Percentiles rank a stretch among this genome's conserved stretches.
phyloP scores from a whole-genome alignment of 139 green algal genomes.

The Trebouxia sp. region DNA sequence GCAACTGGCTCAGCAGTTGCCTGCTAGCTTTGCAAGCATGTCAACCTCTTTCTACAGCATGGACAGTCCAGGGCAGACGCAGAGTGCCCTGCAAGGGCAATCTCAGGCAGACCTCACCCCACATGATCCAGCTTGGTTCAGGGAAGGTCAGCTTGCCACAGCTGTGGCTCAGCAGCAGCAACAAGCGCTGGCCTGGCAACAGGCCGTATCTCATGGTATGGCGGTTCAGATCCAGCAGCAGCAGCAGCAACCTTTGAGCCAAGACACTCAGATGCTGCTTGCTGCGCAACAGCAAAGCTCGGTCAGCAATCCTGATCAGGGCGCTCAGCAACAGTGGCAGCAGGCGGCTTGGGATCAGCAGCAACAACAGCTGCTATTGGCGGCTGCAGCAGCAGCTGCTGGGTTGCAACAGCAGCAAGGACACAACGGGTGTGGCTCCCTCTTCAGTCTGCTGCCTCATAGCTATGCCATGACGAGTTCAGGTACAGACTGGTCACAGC shows the following conservation, averaged over 20 bases:
- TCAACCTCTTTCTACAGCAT: neutral
- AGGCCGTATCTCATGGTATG: no score
- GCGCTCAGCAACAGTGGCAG: neutral
- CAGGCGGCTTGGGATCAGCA: neutral
- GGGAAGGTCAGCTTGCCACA: neutral
- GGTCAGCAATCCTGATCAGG: neutral
- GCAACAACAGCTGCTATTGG: slow-evolving; percentile 15
- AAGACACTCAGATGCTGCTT: neutral
- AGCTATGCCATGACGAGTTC: neutral
- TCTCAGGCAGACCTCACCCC: neutral
- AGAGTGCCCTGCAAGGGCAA: neutral
- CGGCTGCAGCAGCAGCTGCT: neutral
- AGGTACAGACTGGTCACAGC: no score
- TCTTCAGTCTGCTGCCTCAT: neutral
- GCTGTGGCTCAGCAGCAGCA: neutral
- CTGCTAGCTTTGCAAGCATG: slow-evolving; percentile 6
- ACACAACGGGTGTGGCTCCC: neutral
- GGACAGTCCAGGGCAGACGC: neutral
- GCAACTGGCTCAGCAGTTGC: slow-evolving; percentile 8
- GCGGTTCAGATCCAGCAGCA: no score
- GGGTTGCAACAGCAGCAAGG: slow-evolving; percentile 4
- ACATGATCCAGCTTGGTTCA: slow-evolving; percentile 3
- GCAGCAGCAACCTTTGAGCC: neutral
- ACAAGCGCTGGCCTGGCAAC: neutral
- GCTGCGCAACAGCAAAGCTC: neutral